phyloP scores from a whole-genome alignment of 805 yeast genomes.

The Candida jianshihensis region DNA sequence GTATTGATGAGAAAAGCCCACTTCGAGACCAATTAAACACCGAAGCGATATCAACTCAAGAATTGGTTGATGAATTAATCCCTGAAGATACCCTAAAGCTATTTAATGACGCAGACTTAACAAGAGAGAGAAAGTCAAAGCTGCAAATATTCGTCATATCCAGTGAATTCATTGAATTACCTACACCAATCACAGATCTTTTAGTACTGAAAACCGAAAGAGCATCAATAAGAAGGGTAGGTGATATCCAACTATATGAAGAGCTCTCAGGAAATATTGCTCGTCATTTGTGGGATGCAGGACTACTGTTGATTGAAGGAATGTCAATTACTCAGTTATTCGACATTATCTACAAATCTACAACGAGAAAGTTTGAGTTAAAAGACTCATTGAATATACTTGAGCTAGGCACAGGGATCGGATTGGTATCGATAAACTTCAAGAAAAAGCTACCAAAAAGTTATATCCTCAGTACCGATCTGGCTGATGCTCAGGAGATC shows the following conservation, averaged over 20 bases:
- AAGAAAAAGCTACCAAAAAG: slow-evolving; percentile 15
- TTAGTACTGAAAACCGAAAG: slow-evolving; percentile 14
- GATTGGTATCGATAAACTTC: slow-evolving; percentile 29
- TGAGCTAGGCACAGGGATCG: slow-evolving; percentile 39
- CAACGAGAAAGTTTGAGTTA: not conserved
- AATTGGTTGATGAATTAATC: slow-evolving; percentile 4
- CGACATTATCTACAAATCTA: slow-evolving; percentile 3
- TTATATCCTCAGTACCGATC: slow-evolving; percentile 27
- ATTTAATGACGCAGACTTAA: not conserved
- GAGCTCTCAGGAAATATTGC: slow-evolving; percentile 35
- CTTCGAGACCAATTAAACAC: slow-evolving; percentile 10
- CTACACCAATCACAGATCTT: slow-evolving; percentile 1
- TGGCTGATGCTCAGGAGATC: slow-evolving; percentile 31
- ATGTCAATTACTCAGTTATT: slow-evolving; percentile 5
- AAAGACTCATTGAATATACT: slow-evolving; percentile 16
- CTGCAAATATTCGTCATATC: slow-evolving; percentile 9
- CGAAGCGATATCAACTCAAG: slow-evolving; percentile 5
- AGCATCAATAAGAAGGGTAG: slow-evolving; percentile 10
- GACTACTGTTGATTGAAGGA: slow-evolving; percentile 17
- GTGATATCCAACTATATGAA: slow-evolving; percentile 20
- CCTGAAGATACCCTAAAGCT: not conserved
- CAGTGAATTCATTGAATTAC: slow-evolving; percentile 14
- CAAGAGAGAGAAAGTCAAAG: not conserved
- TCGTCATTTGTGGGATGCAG: slow-evolving; percentile 38
- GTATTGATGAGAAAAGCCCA: slow-evolving; percentile 1